Conservation (phyloP, 2,329 filamentous ascomycete species). For the Xylariaceae sp. region DNA sequence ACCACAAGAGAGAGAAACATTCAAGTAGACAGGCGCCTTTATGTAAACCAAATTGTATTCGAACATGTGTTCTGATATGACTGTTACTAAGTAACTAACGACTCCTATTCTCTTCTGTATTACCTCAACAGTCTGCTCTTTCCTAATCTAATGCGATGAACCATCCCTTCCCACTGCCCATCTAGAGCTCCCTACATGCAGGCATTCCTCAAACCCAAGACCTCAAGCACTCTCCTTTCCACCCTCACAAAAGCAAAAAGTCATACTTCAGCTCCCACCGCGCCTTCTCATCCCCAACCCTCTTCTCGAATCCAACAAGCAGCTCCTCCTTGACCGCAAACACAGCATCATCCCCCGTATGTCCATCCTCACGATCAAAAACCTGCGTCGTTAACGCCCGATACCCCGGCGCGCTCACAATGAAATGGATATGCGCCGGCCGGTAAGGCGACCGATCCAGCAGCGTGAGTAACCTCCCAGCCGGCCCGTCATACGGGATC, state of each 20-base stretch:
- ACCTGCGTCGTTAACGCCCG: slow-evolving; percentile 66
- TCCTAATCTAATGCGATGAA: too few species aligned
- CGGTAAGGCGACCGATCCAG: slow-evolving; percentile 55
- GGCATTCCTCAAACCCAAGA: neutral
- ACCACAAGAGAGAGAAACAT: too few species aligned
- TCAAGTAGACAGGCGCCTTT: too few species aligned
- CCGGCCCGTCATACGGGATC: slow-evolving; percentile 49
- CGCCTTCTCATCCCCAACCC: slow-evolving; percentile 41
- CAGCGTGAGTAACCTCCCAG: slow-evolving; percentile 46
- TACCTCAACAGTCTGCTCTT: too few species aligned
- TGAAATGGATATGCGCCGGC: slow-evolving; percentile 59
- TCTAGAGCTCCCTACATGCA: too few species aligned
- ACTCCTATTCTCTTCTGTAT: too few species aligned
- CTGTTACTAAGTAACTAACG: too few species aligned
- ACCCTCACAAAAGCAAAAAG: slow-evolving; percentile 35
- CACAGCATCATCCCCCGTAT: slow-evolving; percentile 51
- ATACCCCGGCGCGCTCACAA: slow-evolving; percentile 37
- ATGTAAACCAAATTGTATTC: too few species aligned
- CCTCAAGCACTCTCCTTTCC: neutral
- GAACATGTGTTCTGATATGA: too few species aligned
- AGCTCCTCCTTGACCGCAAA: slow-evolving; percentile 54
- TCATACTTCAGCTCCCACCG: slow-evolving; percentile 59
- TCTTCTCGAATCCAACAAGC: slow-evolving; percentile 38
- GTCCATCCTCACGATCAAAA: slow-evolving; percentile 64
- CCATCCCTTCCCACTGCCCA: too few species aligned